Conservation (phyloP, 1,139 yeast genomes). For the Geotrichum reessii region DNA sequence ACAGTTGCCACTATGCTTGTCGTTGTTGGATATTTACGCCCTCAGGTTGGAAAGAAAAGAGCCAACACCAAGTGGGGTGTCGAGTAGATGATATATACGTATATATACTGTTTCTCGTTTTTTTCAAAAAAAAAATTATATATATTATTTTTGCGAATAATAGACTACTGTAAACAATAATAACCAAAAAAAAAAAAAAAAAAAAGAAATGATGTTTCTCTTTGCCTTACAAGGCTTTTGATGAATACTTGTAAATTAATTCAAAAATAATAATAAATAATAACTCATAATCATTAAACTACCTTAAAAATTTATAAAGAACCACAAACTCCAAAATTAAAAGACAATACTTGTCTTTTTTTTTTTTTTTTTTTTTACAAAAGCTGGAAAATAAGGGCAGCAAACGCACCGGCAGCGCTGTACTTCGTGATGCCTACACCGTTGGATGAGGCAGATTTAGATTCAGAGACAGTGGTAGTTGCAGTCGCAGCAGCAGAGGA, state of each 20-base stretch:
- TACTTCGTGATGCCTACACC: slow-evolving; percentile 41
- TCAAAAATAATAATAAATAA: too few species aligned
- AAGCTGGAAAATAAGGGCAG: slow-evolving; percentile 36
- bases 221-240: too few species aligned
- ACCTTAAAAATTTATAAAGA: not conserved
- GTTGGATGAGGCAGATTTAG: slow-evolving; percentile 33
- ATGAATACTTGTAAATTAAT: not conserved
- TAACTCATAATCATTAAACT: not conserved
- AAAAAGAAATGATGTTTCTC: too few species aligned
- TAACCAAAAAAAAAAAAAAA: too few species aligned
- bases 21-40: slow-evolving; percentile 47
- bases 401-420: slow-evolving; percentile 32
- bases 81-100: not conserved
- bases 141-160: not conserved
- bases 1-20: slow-evolving; percentile 54
- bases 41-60: slow-evolving; percentile 50
- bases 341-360: not conserved
- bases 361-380: slow-evolving; percentile 1
- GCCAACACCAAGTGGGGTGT: slow-evolving; percentile 26
- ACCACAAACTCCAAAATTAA: not conserved
- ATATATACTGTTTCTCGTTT: too few species aligned
- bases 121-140: not conserved
- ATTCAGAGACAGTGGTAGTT: slow-evolving; percentile 28
- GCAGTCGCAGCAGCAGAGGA: slow-evolving; percentile 23
- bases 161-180: too few species aligned